These are phyloP conservation scores for Pseudogymnoascus sp. DNA, from an alignment of 2,329 filamentous ascomycete genomes.

Conservation along the genomic window DNA sequence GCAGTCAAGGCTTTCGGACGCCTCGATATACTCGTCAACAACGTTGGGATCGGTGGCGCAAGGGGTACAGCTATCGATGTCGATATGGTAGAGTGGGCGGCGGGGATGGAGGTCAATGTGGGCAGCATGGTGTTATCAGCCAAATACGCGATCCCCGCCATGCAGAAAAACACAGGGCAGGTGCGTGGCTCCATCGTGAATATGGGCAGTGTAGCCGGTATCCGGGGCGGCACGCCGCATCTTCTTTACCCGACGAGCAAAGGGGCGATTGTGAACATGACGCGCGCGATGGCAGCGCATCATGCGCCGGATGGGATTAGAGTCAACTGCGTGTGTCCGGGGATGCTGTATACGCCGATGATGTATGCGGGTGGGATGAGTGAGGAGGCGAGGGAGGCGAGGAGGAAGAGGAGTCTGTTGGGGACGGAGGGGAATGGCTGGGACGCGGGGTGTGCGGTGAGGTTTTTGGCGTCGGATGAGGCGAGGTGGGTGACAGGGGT, in stretches of 20 bases:
- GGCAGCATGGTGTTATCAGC: constrained; percentile 57
- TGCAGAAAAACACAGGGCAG: constrained; percentile 42
- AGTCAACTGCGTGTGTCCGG: constrained; percentile 47
- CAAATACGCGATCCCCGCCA: constrained; percentile 51
- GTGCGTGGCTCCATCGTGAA: constrained; percentile 48
- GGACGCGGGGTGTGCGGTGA: constrained; percentile 42
- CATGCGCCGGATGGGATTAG: constrained; percentile 41
- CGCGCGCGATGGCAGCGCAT: constrained; percentile 44
- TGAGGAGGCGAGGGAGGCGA: constrained; percentile 29
- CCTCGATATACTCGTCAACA: constrained; percentile 56
- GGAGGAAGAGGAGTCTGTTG: constrained; percentile 40
- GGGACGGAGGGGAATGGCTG: constrained; percentile 44
- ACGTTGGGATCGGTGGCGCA: constrained; percentile 53
- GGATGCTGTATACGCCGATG: constrained; percentile 46
- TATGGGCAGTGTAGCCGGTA: constrained; percentile 52
- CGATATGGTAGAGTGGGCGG: constrained; percentile 49
- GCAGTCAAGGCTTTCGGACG: constrained; percentile 43
- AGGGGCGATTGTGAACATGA: constrained; percentile 45
- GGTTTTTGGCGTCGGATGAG: constrained; percentile 42
- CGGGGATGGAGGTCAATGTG: constrained; percentile 52
- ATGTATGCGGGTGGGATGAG: constrained; percentile 33
- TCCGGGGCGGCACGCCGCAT: constrained; percentile 36
- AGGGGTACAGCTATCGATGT: constrained; percentile 51
- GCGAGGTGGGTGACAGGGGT: constrained; percentile 43
- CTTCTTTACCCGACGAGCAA: constrained; percentile 39